Evolutionary conservation across 257 asterid genomes (phyloP).

Genomic region (Catharanthus roseus): DNA sequence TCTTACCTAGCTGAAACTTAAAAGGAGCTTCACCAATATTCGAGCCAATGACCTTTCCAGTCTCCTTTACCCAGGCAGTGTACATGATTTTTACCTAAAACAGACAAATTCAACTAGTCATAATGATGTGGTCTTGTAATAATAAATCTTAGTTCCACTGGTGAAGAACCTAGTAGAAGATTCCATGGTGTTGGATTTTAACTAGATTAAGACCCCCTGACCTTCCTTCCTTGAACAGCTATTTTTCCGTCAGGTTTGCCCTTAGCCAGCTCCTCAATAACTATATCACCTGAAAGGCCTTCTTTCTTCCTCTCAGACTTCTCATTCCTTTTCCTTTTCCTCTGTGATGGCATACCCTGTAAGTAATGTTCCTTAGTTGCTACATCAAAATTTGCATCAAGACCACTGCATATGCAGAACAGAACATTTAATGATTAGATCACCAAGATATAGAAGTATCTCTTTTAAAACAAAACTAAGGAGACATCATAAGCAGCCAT

Average conservation of each 20-base stretch:
- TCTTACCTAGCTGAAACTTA: slow-evolving; percentile 62
- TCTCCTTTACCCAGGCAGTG: slow-evolving; percentile 58
- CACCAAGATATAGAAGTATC: neutral
- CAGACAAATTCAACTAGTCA: neutral
- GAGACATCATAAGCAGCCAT: neutral
- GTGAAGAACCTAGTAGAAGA: neutral
- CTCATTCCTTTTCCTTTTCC: slow-evolving; percentile 38
- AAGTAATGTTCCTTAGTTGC: neutral
- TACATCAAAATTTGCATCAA: neutral
- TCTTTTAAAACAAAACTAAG: neutral
- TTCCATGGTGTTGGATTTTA: neutral
- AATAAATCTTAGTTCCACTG: neutral
- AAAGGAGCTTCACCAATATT: slow-evolving; percentile 39
- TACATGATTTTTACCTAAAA: slow-evolving; percentile 62
- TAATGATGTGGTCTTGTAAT: neutral
- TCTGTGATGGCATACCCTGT: slow-evolving; percentile 8
- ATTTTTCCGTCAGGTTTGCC: slow-evolving; percentile 82
- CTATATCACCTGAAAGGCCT: slow-evolving; percentile 32
- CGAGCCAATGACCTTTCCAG: slow-evolving; percentile 48
- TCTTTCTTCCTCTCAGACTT: slow-evolving; percentile 29
- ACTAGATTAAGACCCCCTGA: slow-evolving; percentile 12
- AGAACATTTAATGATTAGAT: neutral
- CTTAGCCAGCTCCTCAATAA: slow-evolving; percentile 73
- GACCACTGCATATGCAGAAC: neutral
- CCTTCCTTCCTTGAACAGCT: slow-evolving; percentile 82